Evolutionary conservation across 163 green algal species (phyloP), one percentile per base, ranked within the genome.

Genomic region (Scenedesmus sp.): DNA sequence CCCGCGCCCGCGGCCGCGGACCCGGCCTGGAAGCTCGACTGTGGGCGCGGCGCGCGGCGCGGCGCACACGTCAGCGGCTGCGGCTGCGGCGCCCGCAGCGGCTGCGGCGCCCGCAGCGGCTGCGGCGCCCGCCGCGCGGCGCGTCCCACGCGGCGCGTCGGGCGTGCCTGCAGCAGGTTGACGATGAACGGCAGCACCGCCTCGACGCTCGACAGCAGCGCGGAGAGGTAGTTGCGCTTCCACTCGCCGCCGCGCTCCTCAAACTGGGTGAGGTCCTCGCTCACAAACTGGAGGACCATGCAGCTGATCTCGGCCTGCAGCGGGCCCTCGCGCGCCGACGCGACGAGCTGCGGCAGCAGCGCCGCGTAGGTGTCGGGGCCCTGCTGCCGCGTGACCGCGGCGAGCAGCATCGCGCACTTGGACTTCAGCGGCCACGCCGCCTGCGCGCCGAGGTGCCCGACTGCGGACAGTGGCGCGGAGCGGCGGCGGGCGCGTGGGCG

Each of bases 401-500:
- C 87, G 9, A 97, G 81, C 74, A 97, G 84, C 83, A 94, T 82
- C 1, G 90, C 88, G 15, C 88, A 85, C 66, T 96, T 96, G 67
- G 69, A 86, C 6, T 89, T 84, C 17, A 93, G 63, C 33, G 88
- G 69, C 75, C 75, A 83, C 3, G 75, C 75, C 48, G 75, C 64
- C 34, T 77, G 64, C 17, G 57, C 18, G 6, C 75, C 75, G 3
- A 83, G 28, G 64, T 83, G 75, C 26, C 75, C 65, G 14, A 83
- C 75, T 83, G 75, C 39, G 53, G 29, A 47, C 15, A 36, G 29
- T 28, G 66, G 18, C 47, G 29, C 24, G 53, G 29, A n/a, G n/a
- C n/a, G n/a, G n/a, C n/a, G n/a, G n/a, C n/a, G n/a, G n/a, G n/a
- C n/a, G n/a, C n/a, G n/a, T n/a, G n/a, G n/a, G n/a, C n/a, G n/a